Percentiles rank a stretch among this genome's conserved stretches.
These are phyloP conservation scores for Emydomyces testavorans DNA, from an alignment of 2,329 filamentous ascomycete genomes.

Conservation along the genomic window DNA sequence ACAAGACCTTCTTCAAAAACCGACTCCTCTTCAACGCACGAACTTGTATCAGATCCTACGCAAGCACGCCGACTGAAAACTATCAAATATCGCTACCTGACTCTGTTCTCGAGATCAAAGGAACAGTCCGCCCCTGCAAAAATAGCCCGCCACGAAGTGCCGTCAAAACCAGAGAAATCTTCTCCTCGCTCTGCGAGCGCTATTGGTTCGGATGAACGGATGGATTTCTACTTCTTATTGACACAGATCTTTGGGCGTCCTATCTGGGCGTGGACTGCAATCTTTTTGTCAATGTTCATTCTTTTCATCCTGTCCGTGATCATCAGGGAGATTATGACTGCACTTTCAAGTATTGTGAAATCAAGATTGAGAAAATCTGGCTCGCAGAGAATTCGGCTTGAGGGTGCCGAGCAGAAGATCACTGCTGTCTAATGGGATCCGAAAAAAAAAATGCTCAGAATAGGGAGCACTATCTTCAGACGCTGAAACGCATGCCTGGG, in stretches of 20 bases:
- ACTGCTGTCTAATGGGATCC: not conserved
- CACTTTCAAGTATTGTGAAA: not conserved
- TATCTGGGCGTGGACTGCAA: conserved; percentile 4
- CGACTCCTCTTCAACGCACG: not conserved
- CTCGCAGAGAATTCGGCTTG: conserved; percentile 1
- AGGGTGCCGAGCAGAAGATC: conserved; percentile 6
- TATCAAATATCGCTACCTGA: conserved; percentile 1
- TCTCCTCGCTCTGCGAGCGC: not conserved
- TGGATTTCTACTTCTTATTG: not conserved
- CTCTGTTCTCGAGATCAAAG: conserved; percentile 1
- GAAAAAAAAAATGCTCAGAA: not conserved
- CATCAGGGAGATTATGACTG: conserved; percentile 11
- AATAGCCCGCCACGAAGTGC: not conserved
- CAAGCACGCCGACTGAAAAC: not conserved
- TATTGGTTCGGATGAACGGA: not conserved
- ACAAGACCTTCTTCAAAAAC: not conserved
- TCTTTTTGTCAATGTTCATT: conserved; percentile 3
- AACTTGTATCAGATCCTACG: not conserved
- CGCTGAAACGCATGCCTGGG: too few species aligned
- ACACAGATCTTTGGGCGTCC: conserved; percentile 8
- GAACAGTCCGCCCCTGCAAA: not conserved
- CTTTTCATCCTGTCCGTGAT: conserved; percentile 14
- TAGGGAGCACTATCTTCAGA: too few species aligned
- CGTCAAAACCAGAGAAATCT: not conserved
- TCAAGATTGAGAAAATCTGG: not conserved